Evolutionary conservation across 257 asterid species (phyloP).

Genomic region (Coffea canephora): DNA sequence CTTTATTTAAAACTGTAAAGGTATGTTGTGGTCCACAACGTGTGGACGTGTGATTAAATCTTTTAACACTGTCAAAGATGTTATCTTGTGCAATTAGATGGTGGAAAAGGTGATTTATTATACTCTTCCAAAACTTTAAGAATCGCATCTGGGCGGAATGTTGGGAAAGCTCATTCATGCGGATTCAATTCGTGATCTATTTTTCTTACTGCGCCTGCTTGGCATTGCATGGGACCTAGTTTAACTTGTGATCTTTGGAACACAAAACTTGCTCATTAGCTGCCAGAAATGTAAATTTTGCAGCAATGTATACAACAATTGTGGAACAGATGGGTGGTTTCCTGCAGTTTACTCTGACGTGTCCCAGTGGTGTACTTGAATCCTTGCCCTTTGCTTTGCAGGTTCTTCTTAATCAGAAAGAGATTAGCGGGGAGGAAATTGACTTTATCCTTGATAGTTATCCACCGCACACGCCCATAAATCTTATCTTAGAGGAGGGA

Average conservation of each 20-base stretch:
- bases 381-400: slow-evolving; percentile 25
- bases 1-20: slow-evolving; percentile 84
- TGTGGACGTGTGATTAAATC: too few relatives aligned
- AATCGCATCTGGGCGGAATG: background rate
- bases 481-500: slow-evolving; percentile 65
- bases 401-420: slow-evolving; percentile 84
- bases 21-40: slow-evolving; percentile 25
- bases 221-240: slow-evolving; percentile 1
- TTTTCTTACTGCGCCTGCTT: background rate
- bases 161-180: background rate
- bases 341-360: background rate
- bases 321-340: background rate
- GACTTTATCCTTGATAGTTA: slow-evolving; percentile 67
- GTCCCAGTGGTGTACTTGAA: background rate
- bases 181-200: background rate
- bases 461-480: slow-evolving; percentile 71
- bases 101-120: background rate
- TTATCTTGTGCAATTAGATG: background rate
- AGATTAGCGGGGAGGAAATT: slow-evolving; percentile 74
- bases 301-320: background rate
- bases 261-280: too few relatives aligned
- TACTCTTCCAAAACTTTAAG: background rate
- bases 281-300: background rate
- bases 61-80: background rate
- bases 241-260: background rate